Base-by-base conservation (phyloP, 2,329 filamentous ascomycete genomes). In the Raffaelea deltoideospora region DNA sequence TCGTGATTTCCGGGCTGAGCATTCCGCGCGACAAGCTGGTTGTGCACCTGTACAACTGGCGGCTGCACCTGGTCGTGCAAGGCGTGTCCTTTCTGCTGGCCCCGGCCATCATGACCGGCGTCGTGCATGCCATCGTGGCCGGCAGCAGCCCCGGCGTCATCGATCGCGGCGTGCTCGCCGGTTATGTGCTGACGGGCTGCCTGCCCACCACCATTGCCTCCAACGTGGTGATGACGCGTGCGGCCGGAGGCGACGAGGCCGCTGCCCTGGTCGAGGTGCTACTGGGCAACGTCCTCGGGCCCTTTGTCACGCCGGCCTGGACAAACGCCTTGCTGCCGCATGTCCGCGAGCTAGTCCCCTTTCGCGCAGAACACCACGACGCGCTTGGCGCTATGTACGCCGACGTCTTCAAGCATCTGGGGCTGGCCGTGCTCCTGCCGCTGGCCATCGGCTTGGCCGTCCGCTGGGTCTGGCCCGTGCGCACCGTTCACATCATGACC, bases 181-280 rank as follows among this genome's bases (percentile, higher is more conserved):
- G 79, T 10, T 71, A 82, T 51, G 64, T 82, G 3, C 69, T 79
- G 28, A 64, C 74, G 2, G 67, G 72, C n/a, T 78, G 71, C 48
- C 69, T 80, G 5, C 77, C 79, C 1, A 84, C 79, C 0, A 83
- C 79, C 0, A 79, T 83, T 47, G 69, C 75, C 8, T 80, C 73
- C 32, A 83, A 83, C 50, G 74, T 81, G 8, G 74, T 83, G 29
- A 82, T 83, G 76, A 83, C 79, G 6, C 60, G 76, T 20, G 64
- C 72, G 28, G 72, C 79, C 5, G 34, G 27, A 8, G 38, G 38
- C 27, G 38, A 40, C 22, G 38, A 40, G 13, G 34, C 38, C 5
- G 69, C 73, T 0, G 70, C 70, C 34, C 63, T 79, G 41, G 76
- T 82, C 23, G 76, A 81, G 48, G 77, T 80, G 2, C 65, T 81